These are phyloP conservation scores for Cryptosporidium bovis DNA, from an alignment of 169 alveolate genomes.

Conservation along the genomic window DNA sequence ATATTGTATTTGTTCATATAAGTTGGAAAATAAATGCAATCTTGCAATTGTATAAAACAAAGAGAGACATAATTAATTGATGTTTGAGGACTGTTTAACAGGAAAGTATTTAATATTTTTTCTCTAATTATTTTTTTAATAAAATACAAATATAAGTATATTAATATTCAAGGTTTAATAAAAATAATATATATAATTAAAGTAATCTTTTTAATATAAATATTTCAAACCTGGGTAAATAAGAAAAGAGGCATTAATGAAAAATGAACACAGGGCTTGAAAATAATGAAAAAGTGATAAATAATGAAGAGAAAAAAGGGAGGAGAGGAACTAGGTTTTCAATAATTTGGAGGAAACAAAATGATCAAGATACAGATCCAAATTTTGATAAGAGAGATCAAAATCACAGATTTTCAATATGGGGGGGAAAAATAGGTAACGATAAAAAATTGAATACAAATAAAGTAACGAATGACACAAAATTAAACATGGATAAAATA, in stretches of 20 bases:
- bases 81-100: too few species aligned
- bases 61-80: too few species aligned
- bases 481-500: constrained; percentile 32
- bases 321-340: constrained; percentile 56
- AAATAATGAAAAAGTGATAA: background rate
- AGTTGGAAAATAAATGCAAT: too few species aligned
- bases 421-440: constrained; percentile 15
- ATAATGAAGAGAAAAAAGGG: background rate
- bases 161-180: too few species aligned
- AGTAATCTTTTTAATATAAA: too few species aligned
- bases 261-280: background rate
- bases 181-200: too few species aligned
- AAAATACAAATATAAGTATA: too few species aligned
- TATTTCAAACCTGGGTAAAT: too few species aligned
- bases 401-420: constrained; percentile 36
- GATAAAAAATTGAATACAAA: background rate
- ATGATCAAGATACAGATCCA: constrained; percentile 13
- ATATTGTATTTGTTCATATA: too few species aligned
- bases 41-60: too few species aligned
- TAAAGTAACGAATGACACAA: constrained; percentile 26
- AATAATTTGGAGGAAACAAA: constrained; percentile 44
- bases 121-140: too few species aligned
- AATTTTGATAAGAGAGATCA: constrained; percentile 4
- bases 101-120: too few species aligned
- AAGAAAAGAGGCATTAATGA: background rate